A percentile compares a stretch with the other conserved stretches of the same genome.
Conservation (phyloP, 2,329 filamentous ascomycete species). For the Phyllosticta citriasiana region DNA sequence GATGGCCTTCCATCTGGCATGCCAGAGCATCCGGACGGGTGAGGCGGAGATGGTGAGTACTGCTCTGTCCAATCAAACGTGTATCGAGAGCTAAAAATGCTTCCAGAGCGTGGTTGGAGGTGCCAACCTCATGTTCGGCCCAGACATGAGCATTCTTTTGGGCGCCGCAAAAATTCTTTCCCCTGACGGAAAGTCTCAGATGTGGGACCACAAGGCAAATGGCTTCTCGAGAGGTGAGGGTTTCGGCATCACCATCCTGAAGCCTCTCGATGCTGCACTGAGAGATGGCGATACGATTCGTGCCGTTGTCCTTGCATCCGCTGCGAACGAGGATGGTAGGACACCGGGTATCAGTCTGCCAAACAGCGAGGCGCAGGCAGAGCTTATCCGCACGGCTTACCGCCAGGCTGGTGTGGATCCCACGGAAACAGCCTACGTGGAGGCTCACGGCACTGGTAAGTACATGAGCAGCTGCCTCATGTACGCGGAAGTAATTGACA, state of each 20-base stretch:
- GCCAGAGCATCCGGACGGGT: slow-evolving; percentile 15
- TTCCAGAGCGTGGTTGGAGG: slow-evolving; percentile 27
- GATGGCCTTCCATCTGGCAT: slow-evolving; percentile 20
- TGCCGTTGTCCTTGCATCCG: slow-evolving; percentile 27
- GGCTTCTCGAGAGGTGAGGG: slow-evolving; percentile 47
- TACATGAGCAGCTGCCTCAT: neutral
- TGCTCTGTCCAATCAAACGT: slow-evolving; percentile 47
- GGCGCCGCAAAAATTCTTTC: slow-evolving; percentile 24
- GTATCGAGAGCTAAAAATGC: slow-evolving; percentile 39
- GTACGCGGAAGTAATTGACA: slow-evolving; percentile 14
- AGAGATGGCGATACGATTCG: slow-evolving; percentile 37
- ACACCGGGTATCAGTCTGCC: slow-evolving; percentile 50
- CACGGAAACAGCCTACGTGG: slow-evolving; percentile 12
- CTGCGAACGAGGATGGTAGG: slow-evolving; percentile 42
- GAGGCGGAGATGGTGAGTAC: slow-evolving; percentile 28
- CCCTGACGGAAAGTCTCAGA: slow-evolving; percentile 18
- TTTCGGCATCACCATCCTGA: slow-evolving; percentile 41
- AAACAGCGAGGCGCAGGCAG: slow-evolving; percentile 38
- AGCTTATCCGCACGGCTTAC: slow-evolving; percentile 28
- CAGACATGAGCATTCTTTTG: slow-evolving; percentile 16
- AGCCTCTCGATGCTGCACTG: slow-evolving; percentile 40
- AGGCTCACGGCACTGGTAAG: slow-evolving; percentile 45
- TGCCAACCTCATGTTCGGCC: slow-evolving; percentile 18
- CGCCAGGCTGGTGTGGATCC: slow-evolving; percentile 22
- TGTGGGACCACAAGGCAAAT: slow-evolving; percentile 33